These are phyloP conservation scores for Apiotrichum brassicae DNA, from an alignment of 1,284 basidiomycete genomes.

Conservation along the genomic window DNA sequence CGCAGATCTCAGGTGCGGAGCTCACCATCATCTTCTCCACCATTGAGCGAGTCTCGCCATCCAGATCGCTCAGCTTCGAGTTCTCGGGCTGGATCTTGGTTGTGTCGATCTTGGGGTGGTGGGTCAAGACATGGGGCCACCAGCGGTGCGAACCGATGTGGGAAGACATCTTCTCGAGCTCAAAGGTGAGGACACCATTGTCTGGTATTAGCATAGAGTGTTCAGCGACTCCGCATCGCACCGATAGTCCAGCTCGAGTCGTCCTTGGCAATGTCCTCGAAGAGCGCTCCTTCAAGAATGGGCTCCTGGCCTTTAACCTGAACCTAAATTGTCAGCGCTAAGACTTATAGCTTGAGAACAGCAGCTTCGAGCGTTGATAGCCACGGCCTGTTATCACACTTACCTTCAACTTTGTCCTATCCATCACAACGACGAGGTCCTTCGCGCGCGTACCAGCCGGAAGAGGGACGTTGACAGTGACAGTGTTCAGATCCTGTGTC, in stretches of 20 bases:
- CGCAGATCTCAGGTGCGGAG: background rate
- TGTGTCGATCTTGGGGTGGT: conserved; percentile 95
- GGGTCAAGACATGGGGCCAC: conserved; percentile 96
- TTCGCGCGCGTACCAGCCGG: conserved; percentile 77
- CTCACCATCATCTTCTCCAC: conserved; percentile 99
- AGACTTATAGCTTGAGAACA: too few species aligned
- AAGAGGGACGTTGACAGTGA: conserved; percentile 76
- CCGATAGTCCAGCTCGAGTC: conserved; percentile 97
- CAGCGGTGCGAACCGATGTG: conserved; percentile 56
- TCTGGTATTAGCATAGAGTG: conserved; percentile 19
- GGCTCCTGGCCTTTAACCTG: conserved; percentile 78
- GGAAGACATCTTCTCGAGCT: conserved; percentile 46
- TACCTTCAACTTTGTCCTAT: conserved; percentile 68
- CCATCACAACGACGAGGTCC: conserved; percentile 68
- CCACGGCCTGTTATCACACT: too few species aligned
- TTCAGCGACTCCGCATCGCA: conserved; percentile 46
- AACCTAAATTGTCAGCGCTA: conserved; percentile 52
- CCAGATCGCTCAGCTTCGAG: conserved; percentile 91
- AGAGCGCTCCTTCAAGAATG: conserved; percentile 84
- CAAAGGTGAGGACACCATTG: conserved; percentile 38
- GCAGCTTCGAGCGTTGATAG: too few species aligned
- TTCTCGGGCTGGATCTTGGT: conserved; percentile 93
- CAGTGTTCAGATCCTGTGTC: conserved; percentile 82
- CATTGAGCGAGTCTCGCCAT: conserved; percentile 74
- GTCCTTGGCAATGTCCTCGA: conserved; percentile 87